A percentile compares a stretch with the other conserved stretches of the same genome.
Evolutionary conservation across 2,329 filamentous ascomycete genomes (phyloP).

Genomic region (Nothophoma quercina): DNA sequence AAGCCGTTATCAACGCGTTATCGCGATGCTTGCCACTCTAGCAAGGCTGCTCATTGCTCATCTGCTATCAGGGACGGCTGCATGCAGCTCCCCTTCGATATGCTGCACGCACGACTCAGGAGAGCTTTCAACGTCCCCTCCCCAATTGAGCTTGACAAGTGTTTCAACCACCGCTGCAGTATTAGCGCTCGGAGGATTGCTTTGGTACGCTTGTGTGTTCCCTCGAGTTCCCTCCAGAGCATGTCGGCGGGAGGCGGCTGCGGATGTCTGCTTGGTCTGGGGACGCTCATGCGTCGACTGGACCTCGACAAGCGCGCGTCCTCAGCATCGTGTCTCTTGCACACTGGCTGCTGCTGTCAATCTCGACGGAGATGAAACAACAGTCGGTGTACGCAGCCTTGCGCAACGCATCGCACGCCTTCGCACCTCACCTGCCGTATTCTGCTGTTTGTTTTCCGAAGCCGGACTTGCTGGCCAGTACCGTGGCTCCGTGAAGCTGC

Average conservation of each 20-base stretch:
- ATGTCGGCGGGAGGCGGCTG: conserved; percentile 38
- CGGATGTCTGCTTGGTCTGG: conserved; percentile 30
- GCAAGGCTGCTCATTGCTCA: conserved; percentile 11
- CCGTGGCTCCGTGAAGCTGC: conserved; percentile 11
- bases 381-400: conserved; percentile 37
- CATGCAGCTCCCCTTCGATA: conserved; percentile 6
- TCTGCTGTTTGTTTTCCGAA: conserved; percentile 36
- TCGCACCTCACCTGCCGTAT: conserved; percentile 22
- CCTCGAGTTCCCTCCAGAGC: conserved; percentile 25
- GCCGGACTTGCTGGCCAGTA: conserved; percentile 23
- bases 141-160: conserved; percentile 37
- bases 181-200: conserved; percentile 29
- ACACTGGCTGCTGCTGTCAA: conserved; percentile 26
- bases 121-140: conserved; percentile 22
- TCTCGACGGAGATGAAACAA: conserved; percentile 39
- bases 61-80: conserved; percentile 17
- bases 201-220: conserved; percentile 30
- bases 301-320: conserved; percentile 16
- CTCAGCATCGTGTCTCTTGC: conserved; percentile 32
- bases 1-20: conserved; percentile 31
- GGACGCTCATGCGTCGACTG: conserved; percentile 33
- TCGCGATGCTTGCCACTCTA: conserved; percentile 32
- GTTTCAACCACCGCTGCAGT: conserved; percentile 32
- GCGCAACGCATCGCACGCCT: conserved; percentile 26
- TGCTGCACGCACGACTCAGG: conserved; percentile 31